phyloP scores from a whole-genome alignment of 2,329 filamentous ascomycete genomes.

The Fonsecaea nubica region DNA sequence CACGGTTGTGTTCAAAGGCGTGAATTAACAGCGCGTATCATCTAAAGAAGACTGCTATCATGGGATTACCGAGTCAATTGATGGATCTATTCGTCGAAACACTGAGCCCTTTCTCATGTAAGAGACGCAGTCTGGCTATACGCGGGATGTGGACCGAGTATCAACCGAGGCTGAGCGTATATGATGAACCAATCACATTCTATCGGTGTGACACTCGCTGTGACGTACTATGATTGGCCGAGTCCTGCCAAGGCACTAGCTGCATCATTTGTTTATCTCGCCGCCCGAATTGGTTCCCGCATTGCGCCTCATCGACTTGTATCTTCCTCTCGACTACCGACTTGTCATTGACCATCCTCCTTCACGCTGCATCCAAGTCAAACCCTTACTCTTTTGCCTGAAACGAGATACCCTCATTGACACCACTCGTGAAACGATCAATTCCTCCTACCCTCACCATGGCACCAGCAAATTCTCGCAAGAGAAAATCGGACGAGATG shows the following conservation, averaged over 20 bases:
- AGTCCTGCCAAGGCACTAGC: not conserved
- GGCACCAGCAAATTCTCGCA: constrained; percentile 46
- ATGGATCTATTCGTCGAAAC: not conserved
- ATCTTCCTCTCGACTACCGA: not conserved
- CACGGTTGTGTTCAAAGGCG: not conserved
- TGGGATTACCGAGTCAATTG: not conserved
- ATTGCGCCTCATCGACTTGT: not conserved
- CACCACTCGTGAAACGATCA: not conserved
- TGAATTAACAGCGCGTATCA: not conserved
- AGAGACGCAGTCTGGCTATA: not conserved
- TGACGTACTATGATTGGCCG: not conserved
- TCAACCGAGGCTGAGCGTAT: no score
- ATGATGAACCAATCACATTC: not conserved
- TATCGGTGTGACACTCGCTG: no score
- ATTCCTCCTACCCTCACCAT: constrained; percentile 41
- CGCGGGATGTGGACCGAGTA: not conserved
- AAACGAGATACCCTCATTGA: not conserved
- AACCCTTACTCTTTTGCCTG: not conserved
- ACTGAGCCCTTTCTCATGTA: not conserved
- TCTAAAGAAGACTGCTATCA: not conserved
- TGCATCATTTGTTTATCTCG: not conserved
- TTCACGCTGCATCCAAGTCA: not conserved
- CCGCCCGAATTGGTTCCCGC: constrained; percentile 1
- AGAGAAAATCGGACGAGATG: constrained; percentile 50
- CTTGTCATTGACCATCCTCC: not conserved